These are phyloP conservation scores for Amanita inopinata DNA, from an alignment of 768 basidiomycete genomes.

Conservation along the genomic window DNA sequence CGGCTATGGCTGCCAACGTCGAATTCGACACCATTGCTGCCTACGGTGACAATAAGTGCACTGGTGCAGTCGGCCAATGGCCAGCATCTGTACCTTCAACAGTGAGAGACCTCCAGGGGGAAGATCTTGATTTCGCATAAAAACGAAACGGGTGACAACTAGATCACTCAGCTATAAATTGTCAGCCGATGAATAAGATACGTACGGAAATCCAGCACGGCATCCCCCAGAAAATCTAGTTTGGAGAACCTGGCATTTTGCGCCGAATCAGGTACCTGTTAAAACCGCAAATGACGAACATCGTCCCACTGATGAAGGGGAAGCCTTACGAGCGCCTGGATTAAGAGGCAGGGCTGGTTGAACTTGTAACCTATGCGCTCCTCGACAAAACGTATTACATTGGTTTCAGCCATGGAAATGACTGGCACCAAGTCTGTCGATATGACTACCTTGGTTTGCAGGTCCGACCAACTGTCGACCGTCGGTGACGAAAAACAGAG, in stretches of 20 bases:
- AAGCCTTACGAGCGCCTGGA: conserved; percentile 58
- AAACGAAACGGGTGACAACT: conserved; percentile 75
- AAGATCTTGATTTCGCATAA: conserved; percentile 47
- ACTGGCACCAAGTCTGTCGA: background rate
- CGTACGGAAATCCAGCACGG: conserved; percentile 76
- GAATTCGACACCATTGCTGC: conserved; percentile 82
- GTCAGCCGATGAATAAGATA: conserved; percentile 12
- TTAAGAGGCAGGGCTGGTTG: conserved; percentile 49
- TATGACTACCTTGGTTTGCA: conserved; percentile 30
- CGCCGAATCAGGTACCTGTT: too few relatives aligned
- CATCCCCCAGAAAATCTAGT: conserved; percentile 84
- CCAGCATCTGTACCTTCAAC: conserved; percentile 45
- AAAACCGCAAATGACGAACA: background rate
- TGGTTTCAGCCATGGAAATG: background rate
- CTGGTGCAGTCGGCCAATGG: conserved; percentile 9
- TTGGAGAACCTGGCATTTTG: background rate
- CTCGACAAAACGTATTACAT: conserved; percentile 49
- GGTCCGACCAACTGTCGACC: conserved; percentile 66
- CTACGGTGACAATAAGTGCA: conserved; percentile 27
- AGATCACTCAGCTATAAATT: conserved; percentile 10
- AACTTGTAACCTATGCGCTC: conserved; percentile 55
- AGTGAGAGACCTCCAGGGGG: conserved; percentile 72
- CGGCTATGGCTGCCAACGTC: conserved; percentile 65
- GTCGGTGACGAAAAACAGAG: conserved; percentile 56
- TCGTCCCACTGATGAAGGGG: background rate